Evolutionary conservation across 2,329 filamentous ascomycete genomes (phyloP).

Genomic region (Cordyceps tenuipes): DNA sequence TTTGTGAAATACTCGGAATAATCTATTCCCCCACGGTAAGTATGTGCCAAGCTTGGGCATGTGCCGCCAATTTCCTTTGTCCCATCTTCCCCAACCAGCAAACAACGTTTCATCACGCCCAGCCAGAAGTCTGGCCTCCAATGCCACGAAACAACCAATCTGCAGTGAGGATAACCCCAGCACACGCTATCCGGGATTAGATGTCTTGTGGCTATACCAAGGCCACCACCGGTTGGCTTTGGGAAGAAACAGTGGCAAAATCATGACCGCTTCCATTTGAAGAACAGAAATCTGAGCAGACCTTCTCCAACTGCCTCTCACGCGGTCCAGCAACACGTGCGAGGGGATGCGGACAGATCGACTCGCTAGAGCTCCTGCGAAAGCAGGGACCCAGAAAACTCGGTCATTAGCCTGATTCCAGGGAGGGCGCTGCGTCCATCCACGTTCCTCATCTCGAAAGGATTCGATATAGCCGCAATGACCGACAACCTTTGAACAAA

Average conservation of each 20-base stretch:
- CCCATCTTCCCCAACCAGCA: neutral
- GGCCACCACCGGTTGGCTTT: neutral
- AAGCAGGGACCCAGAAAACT: neutral
- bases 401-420: neutral
- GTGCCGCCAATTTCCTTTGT: neutral
- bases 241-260: neutral
- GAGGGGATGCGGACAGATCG: neutral
- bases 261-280: slow-evolving; percentile 15
- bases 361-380: neutral
- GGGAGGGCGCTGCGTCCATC: neutral
- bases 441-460: neutral
- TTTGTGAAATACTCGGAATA: neutral
- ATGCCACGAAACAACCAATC: neutral
- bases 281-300: slow-evolving; percentile 47
- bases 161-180: slow-evolving; percentile 11
- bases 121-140: neutral
- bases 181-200: slow-evolving; percentile 2
- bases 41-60: neutral
- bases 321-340: slow-evolving; percentile 2
- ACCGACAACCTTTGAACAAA: slow-evolving; percentile 21
- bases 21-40: neutral
- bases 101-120: neutral
- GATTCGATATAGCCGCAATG: slow-evolving; percentile 25
- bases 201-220: neutral
- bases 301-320: slow-evolving; percentile 8